Conservation (phyloP, 202 grass and related monocot species). For the Thinopyrum obtusiflorum region DNA sequence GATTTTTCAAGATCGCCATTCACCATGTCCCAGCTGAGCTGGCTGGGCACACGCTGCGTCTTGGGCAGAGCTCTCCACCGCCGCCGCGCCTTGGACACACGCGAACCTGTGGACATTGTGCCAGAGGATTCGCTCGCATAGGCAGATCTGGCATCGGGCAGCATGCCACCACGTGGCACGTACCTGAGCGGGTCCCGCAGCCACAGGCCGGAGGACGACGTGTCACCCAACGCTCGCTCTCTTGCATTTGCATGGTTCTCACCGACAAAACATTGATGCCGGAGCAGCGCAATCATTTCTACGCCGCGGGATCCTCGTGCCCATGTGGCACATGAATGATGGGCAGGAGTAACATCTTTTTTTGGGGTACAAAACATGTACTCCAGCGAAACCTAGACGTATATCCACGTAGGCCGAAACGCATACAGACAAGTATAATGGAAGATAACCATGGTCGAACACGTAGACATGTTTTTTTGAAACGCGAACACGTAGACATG, state of each 20-base stretch:
- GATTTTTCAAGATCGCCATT: not conserved
- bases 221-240: no score
- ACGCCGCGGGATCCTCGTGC: not conserved
- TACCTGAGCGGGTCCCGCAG: not conserved
- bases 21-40: no score
- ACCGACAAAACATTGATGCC: not conserved
- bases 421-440: no score
- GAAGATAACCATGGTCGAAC: no score
- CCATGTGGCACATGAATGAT: not conserved
- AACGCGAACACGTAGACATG: no score
- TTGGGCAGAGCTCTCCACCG: not conserved
- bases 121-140: not conserved
- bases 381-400: no score
- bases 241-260: no score
- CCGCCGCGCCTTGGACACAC: not conserved
- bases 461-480: no score
- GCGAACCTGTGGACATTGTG: not conserved
- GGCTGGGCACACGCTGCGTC: no score
- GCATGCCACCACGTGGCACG: not conserved
- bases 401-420: no score
- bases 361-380: no score
- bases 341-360: no score
- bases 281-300: not conserved
- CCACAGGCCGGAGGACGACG: not conserved
- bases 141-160: not conserved